These are phyloP conservation scores for Globisporangium ultimum DNA, from an alignment of 352 stramenopile genomes.

Conservation along the genomic window DNA sequence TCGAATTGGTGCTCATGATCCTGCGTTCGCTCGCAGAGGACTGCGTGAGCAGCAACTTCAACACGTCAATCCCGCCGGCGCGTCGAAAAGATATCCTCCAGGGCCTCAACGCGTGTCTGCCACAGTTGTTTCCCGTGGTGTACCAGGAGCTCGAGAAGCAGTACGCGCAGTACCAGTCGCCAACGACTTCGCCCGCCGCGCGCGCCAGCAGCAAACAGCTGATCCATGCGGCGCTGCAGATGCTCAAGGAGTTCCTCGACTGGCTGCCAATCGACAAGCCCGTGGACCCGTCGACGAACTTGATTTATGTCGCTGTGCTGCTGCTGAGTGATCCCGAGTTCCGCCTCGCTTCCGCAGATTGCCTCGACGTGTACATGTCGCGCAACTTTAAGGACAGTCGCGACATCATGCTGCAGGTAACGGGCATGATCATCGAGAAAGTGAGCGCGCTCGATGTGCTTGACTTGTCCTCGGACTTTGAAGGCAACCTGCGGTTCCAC, in stretches of 20 bases:
- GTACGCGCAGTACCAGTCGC: constrained; percentile 47
- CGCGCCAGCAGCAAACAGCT: constrained; percentile 42
- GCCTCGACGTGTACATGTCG: constrained; percentile 67
- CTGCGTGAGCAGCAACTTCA: constrained; percentile 78
- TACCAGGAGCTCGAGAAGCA: constrained; percentile 77
- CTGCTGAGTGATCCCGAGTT: constrained; percentile 57
- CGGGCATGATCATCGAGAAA: constrained; percentile 55
- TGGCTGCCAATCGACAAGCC: constrained; percentile 75
- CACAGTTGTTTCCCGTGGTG: constrained; percentile 61
- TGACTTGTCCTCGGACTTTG: constrained; percentile 39
- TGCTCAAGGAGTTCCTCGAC: constrained; percentile 82
- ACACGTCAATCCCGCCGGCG: constrained; percentile 67
- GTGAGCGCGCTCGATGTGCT: constrained; percentile 40
- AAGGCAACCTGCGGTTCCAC: constrained; percentile 57
- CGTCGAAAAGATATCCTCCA: constrained; percentile 79
- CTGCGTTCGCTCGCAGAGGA: constrained; percentile 73
- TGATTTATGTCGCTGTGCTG: constrained; percentile 58
- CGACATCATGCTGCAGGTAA: constrained; percentile 57
- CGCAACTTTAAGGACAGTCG: constrained; percentile 71
- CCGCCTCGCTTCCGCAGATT: constrained; percentile 54
- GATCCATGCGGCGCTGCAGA: constrained; percentile 57
- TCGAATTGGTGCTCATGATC: constrained; percentile 72
- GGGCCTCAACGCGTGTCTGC: constrained; percentile 67
- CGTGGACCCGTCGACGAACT: constrained; percentile 47
- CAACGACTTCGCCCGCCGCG: constrained; percentile 13